A percentile compares a stretch with the other conserved stretches of the same genome.
phyloP scores from a whole-genome alignment of 1,284 basidiomycete species.

The Peniophora sp. region DNA sequence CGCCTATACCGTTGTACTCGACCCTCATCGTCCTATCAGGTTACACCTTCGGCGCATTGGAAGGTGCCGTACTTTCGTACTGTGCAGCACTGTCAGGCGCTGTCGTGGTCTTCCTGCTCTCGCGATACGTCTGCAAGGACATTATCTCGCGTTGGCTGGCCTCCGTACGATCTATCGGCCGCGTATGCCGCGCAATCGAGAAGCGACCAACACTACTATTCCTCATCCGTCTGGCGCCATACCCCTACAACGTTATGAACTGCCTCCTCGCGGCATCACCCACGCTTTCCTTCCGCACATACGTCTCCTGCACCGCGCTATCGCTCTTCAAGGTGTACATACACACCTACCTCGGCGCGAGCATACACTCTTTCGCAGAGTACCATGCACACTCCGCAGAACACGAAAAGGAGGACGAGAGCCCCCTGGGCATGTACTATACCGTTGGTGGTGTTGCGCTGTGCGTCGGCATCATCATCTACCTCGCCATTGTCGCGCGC shows the following conservation, averaged over 20 bases:
- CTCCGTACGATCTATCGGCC: conserved; percentile 54
- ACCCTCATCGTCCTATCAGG: conserved; percentile 83
- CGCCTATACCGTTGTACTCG: conserved; percentile 81
- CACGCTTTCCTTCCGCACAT: conserved; percentile 74
- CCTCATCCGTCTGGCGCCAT: conserved; percentile 78
- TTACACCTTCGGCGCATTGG: conserved; percentile 78
- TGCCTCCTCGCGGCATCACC: conserved; percentile 80
- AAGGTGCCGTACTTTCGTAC: conserved; percentile 77
- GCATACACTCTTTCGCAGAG: conserved; percentile 75
- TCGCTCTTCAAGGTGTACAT: conserved; percentile 83
- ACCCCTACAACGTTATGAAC: conserved; percentile 88
- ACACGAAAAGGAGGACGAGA: conserved; percentile 31
- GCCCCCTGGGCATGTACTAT: conserved; percentile 52
- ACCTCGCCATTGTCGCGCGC: conserved; percentile 73
- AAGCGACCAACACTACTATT: conserved; percentile 78
- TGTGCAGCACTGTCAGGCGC: conserved; percentile 78
- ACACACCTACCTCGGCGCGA: conserved; percentile 76
- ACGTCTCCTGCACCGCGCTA: conserved; percentile 72
- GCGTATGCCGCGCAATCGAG: conserved; percentile 82
- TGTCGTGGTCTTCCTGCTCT: conserved; percentile 69
- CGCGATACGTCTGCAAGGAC: conserved; percentile 62
- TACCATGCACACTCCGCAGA: conserved; percentile 33
- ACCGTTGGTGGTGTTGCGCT: conserved; percentile 64
- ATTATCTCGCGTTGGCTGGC: conserved; percentile 67
- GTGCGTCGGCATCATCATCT: conserved; percentile 71